These are phyloP conservation scores for Linnemannia elongata DNA, from an alignment of 192 early-diverging fungal genomes.

Conservation along the genomic window DNA sequence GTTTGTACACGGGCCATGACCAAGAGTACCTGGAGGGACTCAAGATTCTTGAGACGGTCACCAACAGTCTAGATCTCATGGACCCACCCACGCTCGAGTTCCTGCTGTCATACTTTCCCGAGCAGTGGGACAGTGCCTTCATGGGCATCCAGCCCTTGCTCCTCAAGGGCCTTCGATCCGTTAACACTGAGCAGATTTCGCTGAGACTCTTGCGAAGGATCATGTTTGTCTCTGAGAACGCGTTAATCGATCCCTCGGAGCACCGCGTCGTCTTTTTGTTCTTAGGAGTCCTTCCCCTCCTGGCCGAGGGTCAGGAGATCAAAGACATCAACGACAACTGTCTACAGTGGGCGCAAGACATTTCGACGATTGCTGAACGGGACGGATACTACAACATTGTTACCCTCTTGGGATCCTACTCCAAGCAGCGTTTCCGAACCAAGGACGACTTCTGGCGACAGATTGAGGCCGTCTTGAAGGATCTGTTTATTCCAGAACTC, in stretches of 20 bases:
- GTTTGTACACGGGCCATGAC: conserved; percentile 79
- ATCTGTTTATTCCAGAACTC: conserved; percentile 74
- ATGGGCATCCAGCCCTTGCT: conserved; percentile 81
- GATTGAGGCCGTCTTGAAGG: conserved; percentile 68
- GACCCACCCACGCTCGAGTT: conserved; percentile 58
- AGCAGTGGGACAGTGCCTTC: conserved; percentile 82
- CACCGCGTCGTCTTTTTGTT: conserved; percentile 73
- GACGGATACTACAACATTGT: conserved; percentile 63
- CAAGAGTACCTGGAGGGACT: conserved; percentile 83
- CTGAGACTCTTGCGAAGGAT: conserved; percentile 71
- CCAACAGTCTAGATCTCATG: conserved; percentile 71
- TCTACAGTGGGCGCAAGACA: conserved; percentile 63
- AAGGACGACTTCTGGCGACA: conserved; percentile 85
- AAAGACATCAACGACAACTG: conserved; percentile 62
- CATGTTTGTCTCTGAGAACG: conserved; percentile 66
- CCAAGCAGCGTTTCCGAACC: conserved; percentile 73
- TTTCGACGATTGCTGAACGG: conserved; percentile 65
- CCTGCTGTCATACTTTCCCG: conserved; percentile 75
- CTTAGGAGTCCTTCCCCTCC: conserved; percentile 75
- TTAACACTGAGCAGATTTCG: conserved; percentile 66
- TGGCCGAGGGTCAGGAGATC: conserved; percentile 77
- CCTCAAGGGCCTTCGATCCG: conserved; percentile 76
- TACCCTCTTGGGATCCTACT: conserved; percentile 69
- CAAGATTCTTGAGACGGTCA: conserved; percentile 72
- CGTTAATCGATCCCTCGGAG: conserved; percentile 72